phyloP scores from a whole-genome alignment of 1,284 basidiomycete species.

The Puccinia sorghi region DNA sequence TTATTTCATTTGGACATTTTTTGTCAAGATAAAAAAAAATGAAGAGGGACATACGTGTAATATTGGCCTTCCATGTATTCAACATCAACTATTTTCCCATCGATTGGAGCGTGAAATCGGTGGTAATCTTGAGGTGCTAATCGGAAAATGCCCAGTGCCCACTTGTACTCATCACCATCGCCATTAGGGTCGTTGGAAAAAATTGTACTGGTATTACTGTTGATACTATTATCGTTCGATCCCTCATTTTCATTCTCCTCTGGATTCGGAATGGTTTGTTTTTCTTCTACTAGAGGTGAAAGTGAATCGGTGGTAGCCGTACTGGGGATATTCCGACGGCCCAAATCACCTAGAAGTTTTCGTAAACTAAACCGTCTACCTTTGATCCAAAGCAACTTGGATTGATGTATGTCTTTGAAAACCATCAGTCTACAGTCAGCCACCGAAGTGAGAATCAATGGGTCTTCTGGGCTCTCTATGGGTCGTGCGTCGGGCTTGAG shows the following conservation, averaged over 20 bases:
- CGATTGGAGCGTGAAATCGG: slow-evolving; percentile 89
- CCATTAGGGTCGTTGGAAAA: neutral
- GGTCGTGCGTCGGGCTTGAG: slow-evolving; percentile 80
- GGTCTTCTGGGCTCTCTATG: slow-evolving; percentile 71
- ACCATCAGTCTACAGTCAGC: slow-evolving; percentile 95
- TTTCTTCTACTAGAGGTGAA: slow-evolving; percentile 53
- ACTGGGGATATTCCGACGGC: slow-evolving; percentile 67
- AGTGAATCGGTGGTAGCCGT: slow-evolving; percentile 40
- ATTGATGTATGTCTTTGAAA: slow-evolving; percentile 79
- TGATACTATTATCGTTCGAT: slow-evolving; percentile 61
- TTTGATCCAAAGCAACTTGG: slow-evolving; percentile 93
- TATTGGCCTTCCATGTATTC: slow-evolving; percentile 58
- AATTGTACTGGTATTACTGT: neutral
- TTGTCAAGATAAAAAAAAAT: neutral
- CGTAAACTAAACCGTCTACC: slow-evolving; percentile 85
- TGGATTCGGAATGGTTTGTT: neutral
- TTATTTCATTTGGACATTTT: too few species aligned
- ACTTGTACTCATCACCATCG: slow-evolving; percentile 1
- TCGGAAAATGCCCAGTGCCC: slow-evolving; percentile 44
- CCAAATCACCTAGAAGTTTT: slow-evolving; percentile 76
- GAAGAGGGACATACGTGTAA: slow-evolving; percentile 54
- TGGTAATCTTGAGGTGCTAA: slow-evolving; percentile 95
- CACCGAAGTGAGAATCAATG: slow-evolving; percentile 74
- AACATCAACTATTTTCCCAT: slow-evolving; percentile 63
- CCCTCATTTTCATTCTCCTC: slow-evolving; percentile 6